Base-by-base conservation (phyloP, 2,329 filamentous ascomycete genomes). In the Davidsoniella neocaledoniae region DNA sequence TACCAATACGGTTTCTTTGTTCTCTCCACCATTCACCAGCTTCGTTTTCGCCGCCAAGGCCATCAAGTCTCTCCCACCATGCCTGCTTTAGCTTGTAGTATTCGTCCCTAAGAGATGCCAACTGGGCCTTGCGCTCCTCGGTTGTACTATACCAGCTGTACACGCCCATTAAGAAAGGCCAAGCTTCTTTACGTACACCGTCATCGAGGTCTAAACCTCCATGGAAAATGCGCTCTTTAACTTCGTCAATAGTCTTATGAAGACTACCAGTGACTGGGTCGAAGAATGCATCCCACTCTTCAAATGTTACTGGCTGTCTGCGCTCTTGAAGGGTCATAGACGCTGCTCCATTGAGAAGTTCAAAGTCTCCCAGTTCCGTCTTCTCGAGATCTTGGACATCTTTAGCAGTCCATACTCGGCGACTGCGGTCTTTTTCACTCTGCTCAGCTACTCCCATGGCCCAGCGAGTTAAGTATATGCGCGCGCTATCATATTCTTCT, bases 391-490 rank as follows among this genome's bases (percentile, higher is more conserved):
- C 88, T 58, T 96, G 71, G 3, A 95, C 83, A 65, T 98, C 91
- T 55, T 80, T 81, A 1, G 86, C 90, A 0, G 88, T 95, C 84
- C 87, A 98, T 60, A 94, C 88, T 43, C 88, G 73, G 63, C 88
- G 83, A 47, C 79, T 84, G 21, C 82, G 72, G 58, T 98, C 91
- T 38, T 79, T 74, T 60, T 98, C 91, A 58, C 88, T 90, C 67
- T 98, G 91, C 63, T 98, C 93, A 0, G 91, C 88, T 55, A 98
- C 94, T 6, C 87, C 87, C 91, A 98, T 96, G 2, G 91, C 91
- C 91, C 91, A 98, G 55, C 91, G 75, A 19, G 91, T 91, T 38
- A 98, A 72, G 61, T 98, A 98, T 53, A 98, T 73, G 55, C 91
- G 77, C 3, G 93, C 91, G 58, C 87, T 94, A 68, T 98, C 93